These are phyloP conservation scores for Cryoendolithus antarcticus DNA, from an alignment of 2,329 filamentous ascomycete species.

Conservation along the genomic window DNA sequence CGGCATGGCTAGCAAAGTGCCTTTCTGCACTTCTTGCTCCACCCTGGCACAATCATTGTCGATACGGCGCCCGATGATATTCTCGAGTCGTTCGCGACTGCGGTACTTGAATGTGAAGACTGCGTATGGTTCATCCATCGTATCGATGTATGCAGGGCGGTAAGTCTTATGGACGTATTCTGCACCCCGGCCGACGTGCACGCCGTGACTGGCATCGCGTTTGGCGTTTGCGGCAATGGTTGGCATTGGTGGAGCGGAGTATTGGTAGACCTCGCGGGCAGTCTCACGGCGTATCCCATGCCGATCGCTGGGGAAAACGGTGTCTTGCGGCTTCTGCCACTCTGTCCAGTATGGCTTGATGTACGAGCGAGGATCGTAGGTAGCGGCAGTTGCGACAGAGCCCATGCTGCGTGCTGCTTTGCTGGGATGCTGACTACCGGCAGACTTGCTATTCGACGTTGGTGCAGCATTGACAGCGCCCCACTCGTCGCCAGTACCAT, in stretches of 20 bases:
- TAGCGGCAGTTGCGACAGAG: neutral
- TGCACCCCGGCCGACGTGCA: constrained; percentile 24
- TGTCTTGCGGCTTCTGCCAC: neutral
- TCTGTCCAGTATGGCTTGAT: constrained; percentile 4
- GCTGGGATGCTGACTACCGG: neutral
- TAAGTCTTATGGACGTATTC: constrained; percentile 26
- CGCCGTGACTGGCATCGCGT: constrained; percentile 12
- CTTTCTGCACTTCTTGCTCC: constrained; percentile 4
- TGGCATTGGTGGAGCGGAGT: constrained; percentile 21
- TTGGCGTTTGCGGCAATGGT: constrained; percentile 10
- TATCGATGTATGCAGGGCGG: constrained; percentile 31
- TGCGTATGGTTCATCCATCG: constrained; percentile 28
- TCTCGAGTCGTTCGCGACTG: constrained; percentile 21
- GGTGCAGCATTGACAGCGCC: neutral
- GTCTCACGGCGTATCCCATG: neutral
- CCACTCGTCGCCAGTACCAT: neutral
- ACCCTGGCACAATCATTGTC: constrained; percentile 13
- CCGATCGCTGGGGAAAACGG: too few relatives aligned
- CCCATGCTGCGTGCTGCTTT: neutral
- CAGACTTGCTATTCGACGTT: neutral
- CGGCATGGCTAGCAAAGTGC: constrained; percentile 8
- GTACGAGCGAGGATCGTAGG: constrained; percentile 2
- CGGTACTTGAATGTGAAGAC: constrained; percentile 39
- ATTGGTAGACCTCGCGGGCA: constrained; percentile 17
- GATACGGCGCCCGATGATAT: constrained; percentile 21